Evolutionary conservation across 148 eudicot genomes (phyloP).

Genomic region (Chenopodium formosanum): DNA sequence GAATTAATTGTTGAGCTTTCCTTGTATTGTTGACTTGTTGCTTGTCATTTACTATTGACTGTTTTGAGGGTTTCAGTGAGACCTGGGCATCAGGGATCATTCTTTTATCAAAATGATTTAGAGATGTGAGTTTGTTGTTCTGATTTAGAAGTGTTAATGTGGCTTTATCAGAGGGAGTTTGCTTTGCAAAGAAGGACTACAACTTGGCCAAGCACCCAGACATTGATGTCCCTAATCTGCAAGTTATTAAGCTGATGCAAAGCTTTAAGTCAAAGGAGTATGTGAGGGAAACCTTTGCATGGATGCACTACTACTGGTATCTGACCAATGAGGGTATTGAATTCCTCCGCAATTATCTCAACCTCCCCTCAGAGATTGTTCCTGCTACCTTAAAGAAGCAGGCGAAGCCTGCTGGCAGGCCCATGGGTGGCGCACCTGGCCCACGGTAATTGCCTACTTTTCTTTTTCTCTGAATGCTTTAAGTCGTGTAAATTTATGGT

Average conservation of each 20-base stretch:
- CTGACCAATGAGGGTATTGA: constrained; percentile 90
- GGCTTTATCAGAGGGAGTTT: constrained; percentile 69
- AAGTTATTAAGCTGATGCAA: constrained; percentile 84
- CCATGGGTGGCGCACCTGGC: constrained; percentile 50
- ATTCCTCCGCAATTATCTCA: constrained; percentile 85
- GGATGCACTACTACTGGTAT: constrained; percentile 98
- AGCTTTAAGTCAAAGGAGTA: constrained; percentile 80
- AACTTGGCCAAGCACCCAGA: constrained; percentile 81
- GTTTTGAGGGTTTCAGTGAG: too few relatives aligned
- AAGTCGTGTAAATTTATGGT: background rate
- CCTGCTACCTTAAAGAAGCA: constrained; percentile 90
- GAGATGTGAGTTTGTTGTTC: too few relatives aligned
- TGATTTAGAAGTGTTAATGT: background rate
- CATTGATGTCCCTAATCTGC: constrained; percentile 71
- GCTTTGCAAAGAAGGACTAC: constrained; percentile 78
- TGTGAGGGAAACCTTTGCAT: constrained; percentile 89
- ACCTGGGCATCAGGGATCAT: too few relatives aligned
- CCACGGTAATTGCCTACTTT: constrained; percentile 60
- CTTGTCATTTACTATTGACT: too few relatives aligned
- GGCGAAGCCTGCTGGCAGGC: constrained; percentile 70
- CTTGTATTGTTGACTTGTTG: too few relatives aligned
- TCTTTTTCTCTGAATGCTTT: background rate
- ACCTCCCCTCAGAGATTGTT: constrained; percentile 87
- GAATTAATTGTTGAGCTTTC: too few relatives aligned
- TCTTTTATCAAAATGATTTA: too few relatives aligned